Base-by-base conservation (phyloP, 768 basidiomycete genomes). In the Collybiopsis luxurians region DNA sequence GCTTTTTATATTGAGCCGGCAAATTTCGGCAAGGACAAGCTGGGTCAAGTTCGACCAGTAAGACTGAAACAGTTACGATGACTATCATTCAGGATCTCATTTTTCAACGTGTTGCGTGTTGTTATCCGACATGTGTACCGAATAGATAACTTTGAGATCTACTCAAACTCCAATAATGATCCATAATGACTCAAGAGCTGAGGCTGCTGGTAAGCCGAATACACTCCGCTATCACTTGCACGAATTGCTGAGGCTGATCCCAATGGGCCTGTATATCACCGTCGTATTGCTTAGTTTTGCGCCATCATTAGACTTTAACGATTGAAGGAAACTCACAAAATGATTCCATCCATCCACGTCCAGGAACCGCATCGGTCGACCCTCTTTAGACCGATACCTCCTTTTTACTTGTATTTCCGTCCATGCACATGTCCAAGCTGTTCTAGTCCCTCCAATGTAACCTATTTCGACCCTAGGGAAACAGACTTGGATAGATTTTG, bases 271-370 rank as follows among this genome's bases (percentile, higher is more conserved):
- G 34, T 31, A n/a, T 3, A 52, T 6, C 47, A 49, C 9, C 6
- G 4, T 11, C 31, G 12, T 30, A 27, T 26, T 26, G 5, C 13
- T 23, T 15, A 47, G 19, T 24, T 24, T 45, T 45, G 17, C n/a
- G n/a, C n/a, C n/a, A n/a, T n/a, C n/a, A n/a, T 45, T n/a, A 7
- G 9, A 10, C 9, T 19, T 15, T 30, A 30, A 47, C 19, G 31
- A 30, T 34, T 3, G 23, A 34, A 45, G 49, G 21, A 10, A 34
- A 63, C 73, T 56, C 52, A 76, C 74, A 53, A 75, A 72, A 55
- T 76, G 74, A 59, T 76, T 74, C 3, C 61, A 68, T 6, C 61
- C 60, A 19, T 66, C 58, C 19, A 72, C 55, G 1, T 60, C 44
- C 11, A 67, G 15, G 50, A 72, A 71, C 9, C 57, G 34, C n/a